These are phyloP conservation scores for Hypholoma fasciculare DNA, from an alignment of 768 basidiomycete species.

Conservation along the genomic window DNA sequence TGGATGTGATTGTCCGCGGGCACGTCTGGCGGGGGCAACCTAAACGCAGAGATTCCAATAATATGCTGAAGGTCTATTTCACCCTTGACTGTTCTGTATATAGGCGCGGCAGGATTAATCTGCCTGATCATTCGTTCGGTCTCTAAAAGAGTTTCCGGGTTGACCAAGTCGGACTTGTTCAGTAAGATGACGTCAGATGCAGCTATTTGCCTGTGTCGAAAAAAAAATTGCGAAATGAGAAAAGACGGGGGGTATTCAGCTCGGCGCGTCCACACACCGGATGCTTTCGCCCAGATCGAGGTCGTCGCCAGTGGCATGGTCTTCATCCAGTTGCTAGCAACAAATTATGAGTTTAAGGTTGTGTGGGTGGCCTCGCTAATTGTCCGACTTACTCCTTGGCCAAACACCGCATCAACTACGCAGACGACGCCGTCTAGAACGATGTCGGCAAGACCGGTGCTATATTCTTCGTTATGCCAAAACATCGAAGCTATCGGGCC, in stretches of 20 bases:
- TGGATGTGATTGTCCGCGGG: slow-evolving; percentile 20
- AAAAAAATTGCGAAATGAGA: not conserved
- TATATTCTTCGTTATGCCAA: slow-evolving; percentile 85
- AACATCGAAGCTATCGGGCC: slow-evolving; percentile 88
- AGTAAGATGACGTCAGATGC: slow-evolving; percentile 89
- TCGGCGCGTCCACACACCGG: slow-evolving; percentile 45
- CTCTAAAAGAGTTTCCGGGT: slow-evolving; percentile 38
- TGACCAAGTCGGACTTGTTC: slow-evolving; percentile 86
- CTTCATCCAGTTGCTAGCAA: slow-evolving; percentile 83
- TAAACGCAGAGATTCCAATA: slow-evolving; percentile 81
- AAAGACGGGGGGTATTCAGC: not conserved
- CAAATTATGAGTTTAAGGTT: slow-evolving; percentile 2
- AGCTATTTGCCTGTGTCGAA: slow-evolving; percentile 76
- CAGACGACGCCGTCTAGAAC: slow-evolving; percentile 88
- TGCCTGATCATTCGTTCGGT: slow-evolving; percentile 65
- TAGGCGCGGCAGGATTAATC: slow-evolving; percentile 79
- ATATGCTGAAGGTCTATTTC: slow-evolving; percentile 75
- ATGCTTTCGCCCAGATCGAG: slow-evolving; percentile 69
- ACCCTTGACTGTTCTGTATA: slow-evolving; percentile 71
- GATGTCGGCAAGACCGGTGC: slow-evolving; percentile 70
- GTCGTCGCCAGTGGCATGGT: slow-evolving; percentile 51
- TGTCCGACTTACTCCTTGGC: slow-evolving; percentile 37
- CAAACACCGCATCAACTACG: slow-evolving; percentile 89
- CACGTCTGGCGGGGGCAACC: slow-evolving; percentile 40
- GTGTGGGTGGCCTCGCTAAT: not conserved